A percentile compares a stretch with the other conserved stretches of the same genome.
These are phyloP conservation scores for Lyophyllum semitale DNA, from an alignment of 768 basidiomycete genomes.

Conservation along the genomic window DNA sequence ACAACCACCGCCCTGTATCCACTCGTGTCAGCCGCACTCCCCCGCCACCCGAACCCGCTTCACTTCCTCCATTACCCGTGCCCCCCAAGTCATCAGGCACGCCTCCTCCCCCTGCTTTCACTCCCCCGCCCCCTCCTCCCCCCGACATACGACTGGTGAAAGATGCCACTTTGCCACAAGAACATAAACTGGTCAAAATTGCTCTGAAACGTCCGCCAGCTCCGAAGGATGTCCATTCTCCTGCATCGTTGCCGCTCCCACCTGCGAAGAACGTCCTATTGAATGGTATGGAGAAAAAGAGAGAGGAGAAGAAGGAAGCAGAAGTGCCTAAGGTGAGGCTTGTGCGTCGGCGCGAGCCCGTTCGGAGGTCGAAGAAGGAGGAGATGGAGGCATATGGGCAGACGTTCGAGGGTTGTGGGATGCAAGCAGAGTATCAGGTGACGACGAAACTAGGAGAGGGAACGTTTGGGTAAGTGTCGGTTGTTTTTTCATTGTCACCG, in stretches of 20 bases:
- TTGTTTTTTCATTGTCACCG: constrained; percentile 9
- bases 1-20: constrained; percentile 23
- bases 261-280: constrained; percentile 12
- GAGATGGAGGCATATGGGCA: constrained; percentile 71
- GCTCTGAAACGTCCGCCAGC: constrained; percentile 43
- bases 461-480: constrained; percentile 84
- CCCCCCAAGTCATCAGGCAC: neutral
- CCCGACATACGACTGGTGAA: constrained; percentile 28
- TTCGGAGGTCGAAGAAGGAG: constrained; percentile 58
- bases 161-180: constrained; percentile 23
- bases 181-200: constrained; percentile 44
- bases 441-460: constrained; percentile 93
- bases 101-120: constrained; percentile 14
- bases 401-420: constrained; percentile 68
- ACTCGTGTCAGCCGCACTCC: constrained; percentile 20
- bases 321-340: constrained; percentile 25
- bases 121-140: constrained; percentile 33
- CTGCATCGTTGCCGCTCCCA: constrained; percentile 33
- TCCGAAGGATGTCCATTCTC: constrained; percentile 48
- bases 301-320: constrained; percentile 21
- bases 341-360: constrained; percentile 41
- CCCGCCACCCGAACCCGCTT: constrained; percentile 16
- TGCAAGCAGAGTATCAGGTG: constrained; percentile 74
- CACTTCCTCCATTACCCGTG: constrained; percentile 30
- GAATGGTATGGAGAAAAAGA: constrained; percentile 1